Evolutionary conservation across 2,329 filamentous ascomycete species (phyloP).

Genomic region (Trichoderma oligosporum): DNA sequence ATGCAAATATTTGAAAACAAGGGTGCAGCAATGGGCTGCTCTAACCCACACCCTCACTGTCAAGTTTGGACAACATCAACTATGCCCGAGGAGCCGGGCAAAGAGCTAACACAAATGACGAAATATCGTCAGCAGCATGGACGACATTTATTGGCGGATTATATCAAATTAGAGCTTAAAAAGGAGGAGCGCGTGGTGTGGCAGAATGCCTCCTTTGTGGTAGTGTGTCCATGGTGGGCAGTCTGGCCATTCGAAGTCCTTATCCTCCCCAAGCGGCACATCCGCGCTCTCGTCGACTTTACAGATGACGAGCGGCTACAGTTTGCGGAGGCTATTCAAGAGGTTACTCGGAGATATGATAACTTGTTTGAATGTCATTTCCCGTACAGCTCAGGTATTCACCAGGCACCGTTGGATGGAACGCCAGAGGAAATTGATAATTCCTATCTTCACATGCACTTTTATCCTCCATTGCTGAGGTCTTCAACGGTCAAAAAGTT

Average conservation of each 20-base stretch:
- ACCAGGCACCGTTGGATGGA: slow-evolving; percentile 86
- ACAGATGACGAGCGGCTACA: slow-evolving; percentile 63
- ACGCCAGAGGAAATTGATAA: slow-evolving; percentile 78
- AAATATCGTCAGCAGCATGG: slow-evolving; percentile 74
- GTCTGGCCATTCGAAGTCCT: slow-evolving; percentile 96
- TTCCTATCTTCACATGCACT: slow-evolving; percentile 94
- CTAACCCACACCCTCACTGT: slow-evolving; percentile 95
- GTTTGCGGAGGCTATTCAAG: slow-evolving; percentile 79
- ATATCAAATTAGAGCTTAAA: slow-evolving; percentile 74
- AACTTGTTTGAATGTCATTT: slow-evolving; percentile 97
- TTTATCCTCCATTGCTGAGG: slow-evolving; percentile 88
- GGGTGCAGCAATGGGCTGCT: slow-evolving; percentile 95
- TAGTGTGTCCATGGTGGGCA: slow-evolving; percentile 96
- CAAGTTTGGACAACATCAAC: slow-evolving; percentile 94
- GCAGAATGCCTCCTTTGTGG: slow-evolving; percentile 79
- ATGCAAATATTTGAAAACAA: slow-evolving; percentile 99
- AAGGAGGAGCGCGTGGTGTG: slow-evolving; percentile 85
- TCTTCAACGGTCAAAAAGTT: slow-evolving; percentile 96
- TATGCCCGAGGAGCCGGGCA: slow-evolving; percentile 80
- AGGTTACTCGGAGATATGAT: slow-evolving; percentile 88
- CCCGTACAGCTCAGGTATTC: slow-evolving; percentile 93
- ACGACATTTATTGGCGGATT: slow-evolving; percentile 77
- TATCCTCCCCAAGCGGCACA: slow-evolving; percentile 78
- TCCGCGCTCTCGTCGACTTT: slow-evolving; percentile 80
- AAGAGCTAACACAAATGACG: slow-evolving; percentile 73